phyloP scores from a whole-genome alignment of 768 basidiomycete genomes.

The Megacollybia marginata region DNA sequence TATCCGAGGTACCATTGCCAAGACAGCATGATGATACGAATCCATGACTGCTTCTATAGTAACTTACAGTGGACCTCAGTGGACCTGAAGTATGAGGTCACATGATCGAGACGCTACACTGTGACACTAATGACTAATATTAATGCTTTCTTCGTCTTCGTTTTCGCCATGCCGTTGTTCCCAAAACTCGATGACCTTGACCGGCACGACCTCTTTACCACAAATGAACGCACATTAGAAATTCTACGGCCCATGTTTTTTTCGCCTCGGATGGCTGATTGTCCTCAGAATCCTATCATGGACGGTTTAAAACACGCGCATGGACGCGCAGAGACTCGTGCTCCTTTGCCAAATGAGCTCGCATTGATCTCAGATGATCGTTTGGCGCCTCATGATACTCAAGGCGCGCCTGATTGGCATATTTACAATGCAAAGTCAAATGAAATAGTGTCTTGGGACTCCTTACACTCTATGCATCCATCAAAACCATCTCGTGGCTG shows the following conservation, averaged over 20 bases:
- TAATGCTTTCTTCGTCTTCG: no score
- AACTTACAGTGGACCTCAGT: no score
- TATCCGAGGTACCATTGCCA: no score
- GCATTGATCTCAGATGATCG: neutral
- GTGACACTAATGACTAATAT: no score
- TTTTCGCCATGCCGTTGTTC: no score
- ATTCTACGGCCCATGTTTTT: constrained; percentile 31
- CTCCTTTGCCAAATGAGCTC: neutral
- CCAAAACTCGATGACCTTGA: no score
- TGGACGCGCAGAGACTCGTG: constrained; percentile 21
- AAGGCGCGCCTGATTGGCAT: neutral
- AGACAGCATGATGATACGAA: no score
- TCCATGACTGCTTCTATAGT: no score
- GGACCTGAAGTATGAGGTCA: no score
- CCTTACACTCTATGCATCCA: constrained; percentile 29
- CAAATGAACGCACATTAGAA: no score
- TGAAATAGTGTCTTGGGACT: constrained; percentile 58
- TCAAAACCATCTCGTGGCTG: constrained; percentile 31
- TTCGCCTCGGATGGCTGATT: constrained; percentile 58
- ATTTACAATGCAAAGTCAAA: constrained; percentile 23
- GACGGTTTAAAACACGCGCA: constrained; percentile 35
- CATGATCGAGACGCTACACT: no score
- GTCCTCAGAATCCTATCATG: constrained; percentile 75
- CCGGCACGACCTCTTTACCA: no score
- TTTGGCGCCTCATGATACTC: neutral